phyloP scores from a whole-genome alignment of 2,329 filamentous ascomycete genomes.

The Exophiala oligosperma region DNA sequence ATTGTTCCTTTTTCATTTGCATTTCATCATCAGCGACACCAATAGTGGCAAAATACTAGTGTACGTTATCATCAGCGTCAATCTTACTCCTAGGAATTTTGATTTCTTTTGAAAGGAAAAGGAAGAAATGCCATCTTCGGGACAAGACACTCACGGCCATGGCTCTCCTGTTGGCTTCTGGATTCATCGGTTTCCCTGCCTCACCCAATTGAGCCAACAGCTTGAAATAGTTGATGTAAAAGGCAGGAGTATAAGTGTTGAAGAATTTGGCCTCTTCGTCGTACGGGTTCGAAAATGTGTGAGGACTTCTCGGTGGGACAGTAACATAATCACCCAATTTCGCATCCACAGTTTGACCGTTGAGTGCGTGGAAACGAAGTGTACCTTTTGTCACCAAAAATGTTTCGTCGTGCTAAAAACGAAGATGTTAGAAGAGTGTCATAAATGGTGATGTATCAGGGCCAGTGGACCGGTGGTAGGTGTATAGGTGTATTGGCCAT shows the following conservation, averaged over 20 bases:
- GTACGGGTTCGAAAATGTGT: slow-evolving; percentile 58
- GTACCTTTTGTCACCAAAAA: slow-evolving; percentile 51
- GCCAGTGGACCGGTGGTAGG: too few relatives aligned
- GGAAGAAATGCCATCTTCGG: too few relatives aligned
- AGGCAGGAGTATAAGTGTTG: slow-evolving; percentile 59
- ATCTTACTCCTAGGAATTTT: too few relatives aligned
- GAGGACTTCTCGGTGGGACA: slow-evolving; percentile 55
- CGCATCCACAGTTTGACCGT: slow-evolving; percentile 26
- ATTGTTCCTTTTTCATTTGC: slow-evolving; percentile 24
- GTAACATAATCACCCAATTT: slow-evolving; percentile 50
- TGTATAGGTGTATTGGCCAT: too few relatives aligned
- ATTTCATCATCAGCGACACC: slow-evolving; percentile 29
- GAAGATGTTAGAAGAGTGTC: too few relatives aligned
- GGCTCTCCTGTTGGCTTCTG: slow-evolving; percentile 26
- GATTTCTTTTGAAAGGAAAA: too few relatives aligned
- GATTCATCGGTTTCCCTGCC: slow-evolving; percentile 38
- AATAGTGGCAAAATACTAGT: slow-evolving; percentile 29
- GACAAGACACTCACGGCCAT: slow-evolving; percentile 25
- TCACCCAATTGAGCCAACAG: slow-evolving; percentile 49
- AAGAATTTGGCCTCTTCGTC: slow-evolving; percentile 56
- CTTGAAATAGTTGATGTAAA: slow-evolving; percentile 61
- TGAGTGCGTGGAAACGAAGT: slow-evolving; percentile 28
- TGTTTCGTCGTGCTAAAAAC: slow-evolving; percentile 54
- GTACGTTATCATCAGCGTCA: neutral
- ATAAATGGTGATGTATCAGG: too few relatives aligned